Conservation (phyloP, 1,284 basidiomycete species). For the Erythrobasidium hasegawianum region DNA sequence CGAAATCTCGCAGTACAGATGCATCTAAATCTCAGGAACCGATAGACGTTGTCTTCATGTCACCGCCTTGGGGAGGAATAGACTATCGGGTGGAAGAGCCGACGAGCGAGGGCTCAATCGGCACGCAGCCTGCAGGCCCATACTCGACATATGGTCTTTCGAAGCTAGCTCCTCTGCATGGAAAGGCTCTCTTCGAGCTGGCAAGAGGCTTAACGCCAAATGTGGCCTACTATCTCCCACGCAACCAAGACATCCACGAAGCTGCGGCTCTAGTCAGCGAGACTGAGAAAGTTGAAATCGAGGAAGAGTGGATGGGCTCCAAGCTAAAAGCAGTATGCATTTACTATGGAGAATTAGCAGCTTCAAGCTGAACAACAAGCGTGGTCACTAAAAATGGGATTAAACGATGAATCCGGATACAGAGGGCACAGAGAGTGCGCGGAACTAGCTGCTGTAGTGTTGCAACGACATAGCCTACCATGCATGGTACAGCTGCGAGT, state of each 20-base stretch:
- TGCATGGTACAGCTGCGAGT: too few relatives aligned
- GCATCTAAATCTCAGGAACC: conserved; percentile 50
- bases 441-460: too few relatives aligned
- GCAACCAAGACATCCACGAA: conserved; percentile 73
- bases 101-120: conserved; percentile 19
- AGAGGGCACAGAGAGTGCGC: too few relatives aligned
- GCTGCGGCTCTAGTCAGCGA: conserved; percentile 57
- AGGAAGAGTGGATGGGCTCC: conserved; percentile 81
- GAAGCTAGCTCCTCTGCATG: conserved; percentile 72
- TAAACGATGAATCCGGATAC: too few relatives aligned
- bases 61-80: conserved; percentile 84
- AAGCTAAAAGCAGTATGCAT: conserved; percentile 66
- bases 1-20: conserved; percentile 56
- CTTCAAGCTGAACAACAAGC: too few relatives aligned
- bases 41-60: conserved; percentile 84
- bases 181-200: conserved; percentile 71
- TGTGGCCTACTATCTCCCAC: conserved; percentile 83
- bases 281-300: conserved; percentile 61
- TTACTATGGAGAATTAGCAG: conserved; percentile 53
- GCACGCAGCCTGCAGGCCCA: background rate
- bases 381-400: too few relatives aligned
- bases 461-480: background rate
- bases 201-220: conserved; percentile 67
- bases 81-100: conserved; percentile 53
- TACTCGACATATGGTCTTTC: conserved; percentile 62